Evolutionary conservation across 331 rosid species (phyloP).

Genomic region (Erythrophleum ivorense): DNA sequence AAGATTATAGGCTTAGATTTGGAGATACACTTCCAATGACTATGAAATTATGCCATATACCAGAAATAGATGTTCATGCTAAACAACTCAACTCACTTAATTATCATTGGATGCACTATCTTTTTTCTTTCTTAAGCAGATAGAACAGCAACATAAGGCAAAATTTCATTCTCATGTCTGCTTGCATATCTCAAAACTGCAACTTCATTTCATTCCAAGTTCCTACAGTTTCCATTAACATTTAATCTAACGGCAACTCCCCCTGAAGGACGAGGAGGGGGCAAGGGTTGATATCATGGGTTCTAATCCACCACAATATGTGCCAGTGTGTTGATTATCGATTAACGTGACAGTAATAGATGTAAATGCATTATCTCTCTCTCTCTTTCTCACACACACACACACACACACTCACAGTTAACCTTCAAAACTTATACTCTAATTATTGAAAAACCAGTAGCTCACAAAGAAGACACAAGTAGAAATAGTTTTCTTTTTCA

Average conservation of each 20-base stretch:
- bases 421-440: neutral
- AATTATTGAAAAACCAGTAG: neutral
- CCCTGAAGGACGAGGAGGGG: neutral
- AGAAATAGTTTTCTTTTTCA: neutral
- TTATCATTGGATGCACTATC: constrained; percentile 22
- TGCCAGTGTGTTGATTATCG: neutral
- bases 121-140: constrained; percentile 36
- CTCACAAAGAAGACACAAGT: neutral
- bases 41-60: constrained; percentile 13
- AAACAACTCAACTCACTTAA: constrained; percentile 34
- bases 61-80: neutral
- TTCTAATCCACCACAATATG: neutral
- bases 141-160: constrained; percentile 10
- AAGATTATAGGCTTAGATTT: no score
- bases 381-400: neutral
- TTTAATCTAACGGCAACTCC: constrained; percentile 21
- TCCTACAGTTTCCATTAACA: constrained; percentile 21
- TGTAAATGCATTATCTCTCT: neutral
- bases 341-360: neutral
- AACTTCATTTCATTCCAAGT: neutral
- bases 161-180: neutral
- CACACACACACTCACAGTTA: neutral
- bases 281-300: neutral
- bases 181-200: constrained; percentile 14
- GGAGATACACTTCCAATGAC: constrained; percentile 25